Base-by-base conservation (phyloP, 169 alveolate genomes). In the Eimeria acervulina region DNA sequence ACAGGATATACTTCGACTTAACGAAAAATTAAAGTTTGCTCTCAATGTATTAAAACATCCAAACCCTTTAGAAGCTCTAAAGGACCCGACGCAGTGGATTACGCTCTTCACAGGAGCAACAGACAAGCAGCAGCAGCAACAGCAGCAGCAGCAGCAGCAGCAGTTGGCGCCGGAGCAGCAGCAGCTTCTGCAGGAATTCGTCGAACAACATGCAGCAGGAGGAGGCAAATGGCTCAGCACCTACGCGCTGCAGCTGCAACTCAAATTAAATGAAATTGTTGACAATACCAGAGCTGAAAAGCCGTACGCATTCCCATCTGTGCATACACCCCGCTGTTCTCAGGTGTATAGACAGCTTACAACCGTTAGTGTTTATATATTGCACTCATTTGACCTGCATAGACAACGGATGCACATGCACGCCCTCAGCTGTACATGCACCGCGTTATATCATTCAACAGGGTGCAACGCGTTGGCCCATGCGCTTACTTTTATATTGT, bases 191-290 rank as follows among this genome's bases (percentile, higher is more conserved):
- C 63, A 70, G 59, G 95, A 90, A 47, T 90, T 90, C 76, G 95
- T 90, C 55, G 74, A 66, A n/a, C 87, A 66, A 4, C 95, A 90
- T 51, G 95, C 95, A 0, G 95, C 76, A 1, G 95, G 89, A 6
- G 81, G 81, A 12, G 95, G 72, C 40, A 42, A 52, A 33, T 90
- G 95, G 95, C 95, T 90, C 42, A 68, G 87, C 23, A 70, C 72
- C 76, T 90, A 90, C 88, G 87, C 95, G 31, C 52, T 72, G 66
- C 95, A 90, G 70, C 88, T 90, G 36, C 95, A 90, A n/a, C 95
- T 44, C 61, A 68, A 70, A 31, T 36, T 90, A 42, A 90, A 90
- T 51, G 95, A 90, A 51, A 90, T 90, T 40, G 88, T 51, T 15
- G 95, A 90, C 95, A 68, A 52, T 47, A 90, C 95, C 21, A 23